A percentile compares a stretch with the other conserved stretches of the same genome.
Conservation (phyloP, 2,329 filamentous ascomycete genomes). For the Ascochyta viciae-villosae region DNA sequence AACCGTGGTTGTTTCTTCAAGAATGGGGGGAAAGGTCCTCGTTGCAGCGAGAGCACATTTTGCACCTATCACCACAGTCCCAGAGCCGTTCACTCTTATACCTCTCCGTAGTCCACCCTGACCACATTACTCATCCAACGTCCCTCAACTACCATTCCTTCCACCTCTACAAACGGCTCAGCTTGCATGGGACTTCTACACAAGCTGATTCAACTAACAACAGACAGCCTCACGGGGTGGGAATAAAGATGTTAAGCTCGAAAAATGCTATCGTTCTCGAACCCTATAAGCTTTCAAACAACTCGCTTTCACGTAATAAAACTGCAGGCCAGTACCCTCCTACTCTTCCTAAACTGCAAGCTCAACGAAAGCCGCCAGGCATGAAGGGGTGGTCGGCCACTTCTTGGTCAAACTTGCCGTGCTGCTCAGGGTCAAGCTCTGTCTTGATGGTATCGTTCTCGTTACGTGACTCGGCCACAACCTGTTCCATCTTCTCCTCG, state of each 20-base stretch:
- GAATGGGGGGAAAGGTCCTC: too few species aligned
- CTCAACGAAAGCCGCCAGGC: constrained; percentile 16
- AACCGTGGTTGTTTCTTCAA: too few species aligned
- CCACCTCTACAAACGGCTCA: too few species aligned
- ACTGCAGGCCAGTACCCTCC: not conserved
- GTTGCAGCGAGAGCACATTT: too few species aligned
- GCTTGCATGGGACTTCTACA: not conserved
- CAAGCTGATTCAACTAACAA: not conserved
- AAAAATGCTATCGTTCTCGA: not conserved
- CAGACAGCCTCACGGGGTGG: not conserved
- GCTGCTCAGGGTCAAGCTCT: constrained; percentile 17
- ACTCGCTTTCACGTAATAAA: not conserved
- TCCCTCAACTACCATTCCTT: too few species aligned
- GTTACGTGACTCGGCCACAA: constrained; percentile 7
- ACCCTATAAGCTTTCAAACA: not conserved
- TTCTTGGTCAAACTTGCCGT: constrained; percentile 14
- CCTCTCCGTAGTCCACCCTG: too few species aligned
- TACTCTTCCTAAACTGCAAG: not conserved
- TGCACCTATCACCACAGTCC: too few species aligned
- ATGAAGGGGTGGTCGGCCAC: constrained; percentile 9
- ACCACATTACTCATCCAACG: too few species aligned
- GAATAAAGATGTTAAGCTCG: not conserved
- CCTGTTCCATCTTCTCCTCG: constrained; percentile 10
- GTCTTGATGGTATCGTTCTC: constrained; percentile 11
- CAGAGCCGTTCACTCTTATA: too few species aligned